phyloP scores from a whole-genome alignment of 2,329 filamentous ascomycete species.

The Penicillium concentricum region DNA sequence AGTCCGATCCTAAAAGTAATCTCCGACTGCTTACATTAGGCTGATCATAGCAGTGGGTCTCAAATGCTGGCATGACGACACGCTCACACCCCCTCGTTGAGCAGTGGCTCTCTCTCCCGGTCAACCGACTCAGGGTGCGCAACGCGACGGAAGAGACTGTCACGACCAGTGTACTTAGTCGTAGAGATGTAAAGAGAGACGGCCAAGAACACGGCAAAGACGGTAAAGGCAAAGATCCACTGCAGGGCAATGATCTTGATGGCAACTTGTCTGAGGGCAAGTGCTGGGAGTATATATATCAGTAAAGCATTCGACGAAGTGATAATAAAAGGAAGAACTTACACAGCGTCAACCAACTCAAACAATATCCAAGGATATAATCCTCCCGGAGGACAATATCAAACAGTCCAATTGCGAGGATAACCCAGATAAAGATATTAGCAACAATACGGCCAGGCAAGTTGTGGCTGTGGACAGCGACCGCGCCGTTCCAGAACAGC shows the following conservation, averaged over 20 bases:
- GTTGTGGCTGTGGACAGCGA: constrained; percentile 68
- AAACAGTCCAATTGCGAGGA: constrained; percentile 72
- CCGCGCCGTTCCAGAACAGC: constrained; percentile 85
- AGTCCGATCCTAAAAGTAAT: background rate
- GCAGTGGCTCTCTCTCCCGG: constrained; percentile 54
- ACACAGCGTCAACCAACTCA: constrained; percentile 72
- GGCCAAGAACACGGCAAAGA: constrained; percentile 73
- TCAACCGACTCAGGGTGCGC: constrained; percentile 45
- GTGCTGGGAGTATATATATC: constrained; percentile 41
- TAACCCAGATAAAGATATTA: constrained; percentile 85
- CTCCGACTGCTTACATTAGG: background rate
- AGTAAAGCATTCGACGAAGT: background rate
- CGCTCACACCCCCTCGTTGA: constrained; percentile 39
- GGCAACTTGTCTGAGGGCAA: constrained; percentile 75
- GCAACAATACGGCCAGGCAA: constrained; percentile 75
- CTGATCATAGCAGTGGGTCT: background rate
- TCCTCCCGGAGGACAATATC: constrained; percentile 74
- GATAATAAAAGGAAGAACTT: constrained; percentile 28
- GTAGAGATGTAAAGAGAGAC: constrained; percentile 54
- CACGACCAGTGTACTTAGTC: constrained; percentile 36
- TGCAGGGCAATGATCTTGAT: constrained; percentile 74
- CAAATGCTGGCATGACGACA: background rate
- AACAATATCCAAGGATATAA: constrained; percentile 73
- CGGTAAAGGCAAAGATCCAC: constrained; percentile 88
- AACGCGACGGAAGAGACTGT: constrained; percentile 36